Conservation (phyloP, 345 rosid genomes). For the Rhodamnia argentea region DNA sequence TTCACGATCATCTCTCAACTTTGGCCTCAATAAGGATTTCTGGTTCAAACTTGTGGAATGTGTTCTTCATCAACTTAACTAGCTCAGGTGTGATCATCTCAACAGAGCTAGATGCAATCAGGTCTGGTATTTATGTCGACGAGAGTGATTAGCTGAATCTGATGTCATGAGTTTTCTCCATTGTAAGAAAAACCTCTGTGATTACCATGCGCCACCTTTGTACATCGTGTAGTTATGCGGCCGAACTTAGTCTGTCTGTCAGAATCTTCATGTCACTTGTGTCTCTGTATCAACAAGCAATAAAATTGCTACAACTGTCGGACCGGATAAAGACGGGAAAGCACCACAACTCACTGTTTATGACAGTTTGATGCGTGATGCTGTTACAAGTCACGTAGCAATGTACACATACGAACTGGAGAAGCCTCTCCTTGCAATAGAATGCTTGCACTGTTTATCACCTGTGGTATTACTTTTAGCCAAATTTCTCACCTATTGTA, state of each 20-base stretch:
- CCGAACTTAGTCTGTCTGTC: not conserved
- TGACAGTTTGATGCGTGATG: not conserved
- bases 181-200: not conserved
- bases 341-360: not conserved
- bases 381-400: not conserved
- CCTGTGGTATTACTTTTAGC: not conserved
- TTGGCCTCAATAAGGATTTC: not conserved
- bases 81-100: not conserved
- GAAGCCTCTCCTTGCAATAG: not conserved
- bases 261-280: not conserved
- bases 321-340: not conserved
- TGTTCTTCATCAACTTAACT: not conserved
- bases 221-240: not conserved
- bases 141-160: not conserved
- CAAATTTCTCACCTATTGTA: not conserved
- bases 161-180: not conserved
- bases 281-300: not conserved
- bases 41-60: not conserved
- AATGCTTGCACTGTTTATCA: not conserved
- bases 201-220: not conserved
- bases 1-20: not conserved
- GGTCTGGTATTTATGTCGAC: not conserved
- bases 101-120: not conserved
- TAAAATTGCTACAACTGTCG: not conserved
- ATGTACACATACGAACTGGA: not conserved